A percentile compares a stretch with the other conserved stretches of the same genome.
Conservation (phyloP, 1,139 yeast species). For the Candida neerlandica region DNA sequence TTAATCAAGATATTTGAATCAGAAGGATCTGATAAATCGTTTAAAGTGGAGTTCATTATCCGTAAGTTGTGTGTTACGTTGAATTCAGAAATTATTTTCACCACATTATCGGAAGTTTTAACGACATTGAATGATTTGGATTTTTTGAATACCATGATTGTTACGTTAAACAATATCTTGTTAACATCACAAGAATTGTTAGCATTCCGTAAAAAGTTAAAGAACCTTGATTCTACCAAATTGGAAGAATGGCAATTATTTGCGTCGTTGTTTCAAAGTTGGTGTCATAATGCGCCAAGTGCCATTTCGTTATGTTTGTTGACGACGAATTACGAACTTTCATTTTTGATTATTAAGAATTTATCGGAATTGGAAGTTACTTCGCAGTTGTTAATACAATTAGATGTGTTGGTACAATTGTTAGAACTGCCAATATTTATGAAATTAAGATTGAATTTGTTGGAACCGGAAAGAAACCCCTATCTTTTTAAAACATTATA, state of each 20-base stretch:
- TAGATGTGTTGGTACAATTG: conserved; percentile 79
- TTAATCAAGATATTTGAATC: conserved; percentile 66
- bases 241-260: conserved; percentile 73
- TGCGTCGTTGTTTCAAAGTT: conserved; percentile 76
- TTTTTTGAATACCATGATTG: conserved; percentile 81
- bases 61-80: conserved; percentile 82
- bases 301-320: conserved; percentile 82
- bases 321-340: conserved; percentile 88
- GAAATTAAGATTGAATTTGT: conserved; percentile 77
- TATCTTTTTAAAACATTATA: conserved; percentile 84
- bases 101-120: conserved; percentile 77
- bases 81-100: conserved; percentile 81
- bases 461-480: conserved; percentile 86
- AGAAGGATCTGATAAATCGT: conserved; percentile 38
- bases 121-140: conserved; percentile 64
- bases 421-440: conserved; percentile 86
- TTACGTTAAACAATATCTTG: conserved; percentile 82
- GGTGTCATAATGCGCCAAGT: conserved; percentile 94
- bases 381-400: conserved; percentile 69
- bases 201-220: conserved; percentile 67
- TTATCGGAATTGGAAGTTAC: conserved; percentile 76
- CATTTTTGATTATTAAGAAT: conserved; percentile 75
- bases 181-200: conserved; percentile 86
- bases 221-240: conserved; percentile 45
- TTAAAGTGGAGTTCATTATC: conserved; percentile 78